Conservation (phyloP, 2,329 filamentous ascomycete species). For the Botrytis paeoniae region DNA sequence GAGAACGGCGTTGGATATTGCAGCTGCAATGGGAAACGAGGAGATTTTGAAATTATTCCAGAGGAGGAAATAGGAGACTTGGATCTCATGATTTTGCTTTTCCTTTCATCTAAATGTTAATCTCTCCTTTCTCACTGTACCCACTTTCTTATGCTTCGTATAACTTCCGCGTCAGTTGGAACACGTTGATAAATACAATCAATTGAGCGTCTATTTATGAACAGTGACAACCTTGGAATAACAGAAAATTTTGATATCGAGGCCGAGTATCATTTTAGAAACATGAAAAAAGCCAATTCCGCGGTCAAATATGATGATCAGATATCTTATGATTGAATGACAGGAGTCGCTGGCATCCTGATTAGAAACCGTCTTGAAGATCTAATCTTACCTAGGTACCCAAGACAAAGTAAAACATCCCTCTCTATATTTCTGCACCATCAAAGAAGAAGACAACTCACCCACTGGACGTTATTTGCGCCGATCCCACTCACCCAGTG, state of each 20-base stretch:
- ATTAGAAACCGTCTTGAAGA: neutral
- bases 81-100: neutral
- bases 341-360: neutral
- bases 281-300: neutral
- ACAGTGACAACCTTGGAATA: neutral
- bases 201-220: neutral
- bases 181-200: neutral
- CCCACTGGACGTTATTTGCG: neutral
- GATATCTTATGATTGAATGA: neutral
- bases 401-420: neutral
- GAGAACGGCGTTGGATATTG: constrained; percentile 8
- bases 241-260: neutral
- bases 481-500: neutral
- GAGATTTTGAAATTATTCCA: neutral
- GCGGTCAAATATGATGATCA: neutral
- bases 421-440: neutral
- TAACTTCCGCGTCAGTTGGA: neutral
- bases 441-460: neutral
- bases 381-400: neutral
- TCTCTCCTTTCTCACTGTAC: neutral
- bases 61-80: neutral
- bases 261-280: neutral
- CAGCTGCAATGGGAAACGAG: neutral
- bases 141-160: neutral
- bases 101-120: neutral